Conservation (phyloP, 306 rosid species). For the Vicia sativa region DNA sequence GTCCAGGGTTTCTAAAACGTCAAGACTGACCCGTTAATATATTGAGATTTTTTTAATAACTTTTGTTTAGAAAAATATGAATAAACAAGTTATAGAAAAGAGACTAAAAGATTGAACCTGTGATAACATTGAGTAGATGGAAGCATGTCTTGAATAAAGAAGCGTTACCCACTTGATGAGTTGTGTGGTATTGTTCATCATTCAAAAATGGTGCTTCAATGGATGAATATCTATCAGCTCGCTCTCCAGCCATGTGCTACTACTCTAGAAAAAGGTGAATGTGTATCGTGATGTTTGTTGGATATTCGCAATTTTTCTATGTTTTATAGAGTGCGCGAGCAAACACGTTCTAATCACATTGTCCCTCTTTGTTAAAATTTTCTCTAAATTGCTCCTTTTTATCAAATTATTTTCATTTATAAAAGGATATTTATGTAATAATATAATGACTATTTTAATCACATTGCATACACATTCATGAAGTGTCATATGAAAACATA, state of each 20-base stretch:
- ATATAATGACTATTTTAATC: too few relatives aligned
- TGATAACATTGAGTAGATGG: conserved; percentile 45
- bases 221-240: conserved; percentile 18
- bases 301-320: not conserved
- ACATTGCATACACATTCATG: too few relatives aligned
- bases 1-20: too few relatives aligned
- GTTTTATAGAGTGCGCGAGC: conserved; percentile 7
- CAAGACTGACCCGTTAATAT: too few relatives aligned
- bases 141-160: conserved; percentile 46
- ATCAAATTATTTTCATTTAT: too few relatives aligned
- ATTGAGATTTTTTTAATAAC: too few relatives aligned
- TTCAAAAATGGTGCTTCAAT: conserved; percentile 33
- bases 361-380: too few relatives aligned
- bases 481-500: too few relatives aligned
- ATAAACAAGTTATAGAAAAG: not conserved
- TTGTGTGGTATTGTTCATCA: not conserved
- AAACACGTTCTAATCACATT: not conserved
- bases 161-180: conserved; percentile 22
- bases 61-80: too few relatives aligned
- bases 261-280: not conserved
- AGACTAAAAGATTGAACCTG: conserved; percentile 33
- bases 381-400: too few relatives aligned
- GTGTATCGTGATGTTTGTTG: not conserved
- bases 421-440: too few relatives aligned
- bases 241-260: conserved; percentile 20